These are phyloP conservation scores for Lanzia echinophila DNA, from an alignment of 2,329 filamentous ascomycete species.

Conservation along the genomic window DNA sequence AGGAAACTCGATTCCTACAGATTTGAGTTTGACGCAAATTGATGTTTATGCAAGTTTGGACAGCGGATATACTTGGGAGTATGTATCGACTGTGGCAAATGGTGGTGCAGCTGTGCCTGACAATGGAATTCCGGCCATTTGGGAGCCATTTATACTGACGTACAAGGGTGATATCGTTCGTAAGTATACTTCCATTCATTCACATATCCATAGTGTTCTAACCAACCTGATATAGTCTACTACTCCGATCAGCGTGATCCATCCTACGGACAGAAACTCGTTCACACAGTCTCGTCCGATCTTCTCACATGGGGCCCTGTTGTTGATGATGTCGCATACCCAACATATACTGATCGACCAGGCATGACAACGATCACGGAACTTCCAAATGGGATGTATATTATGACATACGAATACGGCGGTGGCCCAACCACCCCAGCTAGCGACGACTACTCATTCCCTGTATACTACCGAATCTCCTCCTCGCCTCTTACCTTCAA, in stretches of 20 bases:
- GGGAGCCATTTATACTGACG: constrained; percentile 62
- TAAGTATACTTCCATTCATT: background rate
- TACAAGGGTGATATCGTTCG: constrained; percentile 51
- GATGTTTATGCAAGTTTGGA: constrained; percentile 62
- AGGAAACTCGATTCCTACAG: constrained; percentile 35
- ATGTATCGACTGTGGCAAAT: constrained; percentile 57
- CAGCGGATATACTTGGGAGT: constrained; percentile 55
- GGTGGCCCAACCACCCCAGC: constrained; percentile 18
- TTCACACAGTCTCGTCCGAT: constrained; percentile 50
- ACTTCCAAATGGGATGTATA: constrained; percentile 49
- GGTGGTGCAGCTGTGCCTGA: constrained; percentile 50
- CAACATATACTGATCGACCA: constrained; percentile 55
- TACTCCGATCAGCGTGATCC: constrained; percentile 67
- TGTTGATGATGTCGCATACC: constrained; percentile 56
- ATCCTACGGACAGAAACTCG: constrained; percentile 60
- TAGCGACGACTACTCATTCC: constrained; percentile 22
- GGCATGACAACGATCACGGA: constrained; percentile 59
- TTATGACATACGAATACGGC: constrained; percentile 54
- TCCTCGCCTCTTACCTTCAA: constrained; percentile 27
- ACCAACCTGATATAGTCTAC: constrained; percentile 38
- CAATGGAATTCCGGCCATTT: constrained; percentile 62
- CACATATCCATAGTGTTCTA: background rate
- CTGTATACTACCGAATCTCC: constrained; percentile 30
- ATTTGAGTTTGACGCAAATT: constrained; percentile 58
- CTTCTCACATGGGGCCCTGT: constrained; percentile 51